These are phyloP conservation scores for Prunus mira DNA, from an alignment of 306 rosid genomes.

Conservation along the genomic window DNA sequence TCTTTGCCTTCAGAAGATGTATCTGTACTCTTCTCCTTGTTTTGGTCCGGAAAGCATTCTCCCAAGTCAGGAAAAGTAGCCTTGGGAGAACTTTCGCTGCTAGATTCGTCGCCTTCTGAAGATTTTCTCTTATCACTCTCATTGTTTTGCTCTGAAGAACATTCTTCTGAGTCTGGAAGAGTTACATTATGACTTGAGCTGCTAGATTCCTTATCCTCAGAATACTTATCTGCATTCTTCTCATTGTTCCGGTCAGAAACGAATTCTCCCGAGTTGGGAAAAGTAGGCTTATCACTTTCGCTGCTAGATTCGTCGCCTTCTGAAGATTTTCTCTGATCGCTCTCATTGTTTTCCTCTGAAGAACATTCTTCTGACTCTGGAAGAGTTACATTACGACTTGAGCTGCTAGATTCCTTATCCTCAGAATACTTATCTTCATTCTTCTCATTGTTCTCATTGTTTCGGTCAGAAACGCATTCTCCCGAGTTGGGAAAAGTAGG, in stretches of 20 bases:
- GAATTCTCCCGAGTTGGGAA: neutral
- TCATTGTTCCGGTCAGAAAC: neutral
- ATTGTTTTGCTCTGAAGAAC: neutral
- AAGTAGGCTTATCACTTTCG: neutral
- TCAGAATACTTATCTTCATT: slow-evolving; percentile 19
- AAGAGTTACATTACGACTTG: slow-evolving; percentile 33
- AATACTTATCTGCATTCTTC: slow-evolving; percentile 8
- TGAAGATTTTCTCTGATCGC: slow-evolving; percentile 13
- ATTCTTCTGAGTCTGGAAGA: neutral
- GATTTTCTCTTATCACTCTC: slow-evolving; percentile 3
- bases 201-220: slow-evolving; percentile 21
- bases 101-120: neutral
- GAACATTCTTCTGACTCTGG: slow-evolving; percentile 40
- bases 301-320: neutral
- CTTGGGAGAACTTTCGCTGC: neutral
- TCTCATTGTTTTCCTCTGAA: slow-evolving; percentile 28
- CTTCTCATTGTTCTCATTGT: slow-evolving; percentile 1
- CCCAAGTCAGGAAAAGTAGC: neutral
- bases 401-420: slow-evolving; percentile 21
- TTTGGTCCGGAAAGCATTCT: neutral
- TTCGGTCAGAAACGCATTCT: neutral
- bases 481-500: neutral
- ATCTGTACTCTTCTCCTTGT: neutral
- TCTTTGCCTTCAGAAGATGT: neutral
- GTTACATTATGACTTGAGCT: slow-evolving; percentile 8